A percentile compares a stretch with the other conserved stretches of the same genome.
Conservation (phyloP, 2,329 filamentous ascomycete species). For the Aschersonia sp. region DNA sequence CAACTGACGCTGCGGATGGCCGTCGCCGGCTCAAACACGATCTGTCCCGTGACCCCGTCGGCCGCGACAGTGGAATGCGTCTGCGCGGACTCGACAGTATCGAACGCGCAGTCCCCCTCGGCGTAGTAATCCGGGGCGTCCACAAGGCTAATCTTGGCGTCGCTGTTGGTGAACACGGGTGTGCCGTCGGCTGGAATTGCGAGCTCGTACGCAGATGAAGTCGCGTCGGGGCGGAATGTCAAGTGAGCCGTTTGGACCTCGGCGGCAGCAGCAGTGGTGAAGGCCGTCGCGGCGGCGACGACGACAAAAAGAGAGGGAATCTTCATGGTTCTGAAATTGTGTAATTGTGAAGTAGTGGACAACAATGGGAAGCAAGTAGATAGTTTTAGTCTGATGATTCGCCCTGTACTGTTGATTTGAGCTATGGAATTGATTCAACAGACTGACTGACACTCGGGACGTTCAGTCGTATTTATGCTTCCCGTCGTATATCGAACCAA, state of each 20-base stretch:
- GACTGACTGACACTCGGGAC: too few species aligned
- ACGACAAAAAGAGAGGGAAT: neutral
- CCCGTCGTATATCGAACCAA: too few species aligned
- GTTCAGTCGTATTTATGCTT: too few species aligned
- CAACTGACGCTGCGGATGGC: constrained; percentile 27
- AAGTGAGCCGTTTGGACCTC: constrained; percentile 23
- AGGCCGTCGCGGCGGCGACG: neutral
- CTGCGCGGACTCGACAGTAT: constrained; percentile 15
- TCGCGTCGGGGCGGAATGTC: constrained; percentile 23
- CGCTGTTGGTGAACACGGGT: constrained; percentile 13
- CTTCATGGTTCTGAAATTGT: neutral
- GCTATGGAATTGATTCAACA: too few species aligned
- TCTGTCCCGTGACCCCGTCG: constrained; percentile 19
- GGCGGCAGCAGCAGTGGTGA: neutral
- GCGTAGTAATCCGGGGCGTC: constrained; percentile 29
- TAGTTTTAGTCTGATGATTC: too few species aligned
- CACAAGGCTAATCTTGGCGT: constrained; percentile 19
- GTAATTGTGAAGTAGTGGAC: too few species aligned
- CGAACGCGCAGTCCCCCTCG: constrained; percentile 26
- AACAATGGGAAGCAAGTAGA: too few species aligned
- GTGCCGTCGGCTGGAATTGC: constrained; percentile 26
- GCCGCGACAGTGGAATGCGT: constrained; percentile 13
- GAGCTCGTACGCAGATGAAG: constrained; percentile 24
- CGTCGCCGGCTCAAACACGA: constrained; percentile 29
- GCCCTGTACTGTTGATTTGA: too few species aligned